Percentiles rank a stretch among this genome's conserved stretches.
Evolutionary conservation across 495 filamentous ascomycete species (phyloP).

Genomic region (Penicillium bialowiezense): DNA sequence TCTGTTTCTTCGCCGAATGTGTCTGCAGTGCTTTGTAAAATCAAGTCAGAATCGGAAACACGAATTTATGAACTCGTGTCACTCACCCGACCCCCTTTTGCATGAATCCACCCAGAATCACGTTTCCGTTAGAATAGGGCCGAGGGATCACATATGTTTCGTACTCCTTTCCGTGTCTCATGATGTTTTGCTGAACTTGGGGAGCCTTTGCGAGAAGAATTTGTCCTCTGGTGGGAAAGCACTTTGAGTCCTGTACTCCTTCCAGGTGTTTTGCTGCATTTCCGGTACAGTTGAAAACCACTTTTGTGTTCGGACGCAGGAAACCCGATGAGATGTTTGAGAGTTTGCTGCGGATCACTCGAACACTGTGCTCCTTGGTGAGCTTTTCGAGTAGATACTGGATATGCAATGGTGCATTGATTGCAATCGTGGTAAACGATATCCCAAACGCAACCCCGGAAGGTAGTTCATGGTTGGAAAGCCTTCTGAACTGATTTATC

Average conservation of each 20-base stretch:
- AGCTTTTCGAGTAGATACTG: conserved; percentile 12
- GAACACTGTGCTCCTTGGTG: conserved; percentile 15
- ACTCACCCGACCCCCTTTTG: conserved; percentile 22
- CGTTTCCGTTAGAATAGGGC: conserved; percentile 27
- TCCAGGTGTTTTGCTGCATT: conserved; percentile 19
- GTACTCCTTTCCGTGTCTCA: conserved; percentile 33
- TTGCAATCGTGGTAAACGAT: conserved; percentile 26
- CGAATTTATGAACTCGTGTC: too few relatives aligned
- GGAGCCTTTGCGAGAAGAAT: conserved; percentile 37
- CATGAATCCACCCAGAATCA: conserved; percentile 31
- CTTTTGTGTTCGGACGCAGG: conserved; percentile 15
- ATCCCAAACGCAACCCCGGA: conserved; percentile 24
- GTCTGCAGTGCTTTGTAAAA: neutral
- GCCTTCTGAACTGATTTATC: neutral
- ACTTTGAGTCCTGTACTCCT: conserved; percentile 25
- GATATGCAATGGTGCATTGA: conserved; percentile 29
- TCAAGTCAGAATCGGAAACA: too few relatives aligned
- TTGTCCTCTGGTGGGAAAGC: conserved; percentile 36
- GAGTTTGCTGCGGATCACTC: conserved; percentile 20
- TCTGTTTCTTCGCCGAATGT: conserved; percentile 16
- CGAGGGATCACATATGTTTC: conserved; percentile 36
- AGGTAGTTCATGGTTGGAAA: conserved; percentile 21
- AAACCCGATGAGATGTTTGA: conserved; percentile 21
- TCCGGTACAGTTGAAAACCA: conserved; percentile 33
- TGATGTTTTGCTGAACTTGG: conserved; percentile 23